Conservation (phyloP, 2,329 filamentous ascomycete genomes). For the Penicillium sp. region DNA sequence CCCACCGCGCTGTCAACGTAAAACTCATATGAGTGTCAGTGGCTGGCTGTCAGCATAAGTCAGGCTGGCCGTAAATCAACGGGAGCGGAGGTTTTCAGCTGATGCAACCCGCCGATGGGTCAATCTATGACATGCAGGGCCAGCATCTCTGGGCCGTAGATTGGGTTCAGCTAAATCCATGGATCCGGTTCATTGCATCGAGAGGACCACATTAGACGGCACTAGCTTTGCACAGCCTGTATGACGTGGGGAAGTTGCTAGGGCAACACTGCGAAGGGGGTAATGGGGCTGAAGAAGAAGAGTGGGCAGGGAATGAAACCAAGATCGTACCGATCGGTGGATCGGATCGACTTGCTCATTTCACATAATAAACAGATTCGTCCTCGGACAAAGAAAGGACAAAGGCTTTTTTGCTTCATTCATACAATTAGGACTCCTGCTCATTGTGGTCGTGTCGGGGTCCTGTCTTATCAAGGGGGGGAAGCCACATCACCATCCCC, state of each 20-base stretch:
- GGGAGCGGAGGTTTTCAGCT: not conserved
- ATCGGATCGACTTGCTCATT: slow-evolving; percentile 2
- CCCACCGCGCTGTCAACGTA: not conserved
- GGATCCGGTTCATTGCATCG: not conserved
- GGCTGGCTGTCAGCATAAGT: not conserved
- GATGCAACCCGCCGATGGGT: not conserved
- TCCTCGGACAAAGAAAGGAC: not conserved
- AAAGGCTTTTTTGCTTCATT: not conserved
- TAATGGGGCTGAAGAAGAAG: not conserved
- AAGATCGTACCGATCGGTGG: slow-evolving; percentile 12
- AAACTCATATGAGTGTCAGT: not conserved
- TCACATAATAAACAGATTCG: not conserved
- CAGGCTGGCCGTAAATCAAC: not conserved
- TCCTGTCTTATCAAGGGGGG: not conserved
- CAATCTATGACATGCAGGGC: slow-evolving; percentile 12
- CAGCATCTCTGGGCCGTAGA: not conserved
- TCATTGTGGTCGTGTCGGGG: not conserved
- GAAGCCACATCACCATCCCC: not conserved
- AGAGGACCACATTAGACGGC: not conserved
- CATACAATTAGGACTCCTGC: not conserved
- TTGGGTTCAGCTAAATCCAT: slow-evolving; percentile 20
- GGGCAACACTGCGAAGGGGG: slow-evolving; percentile 16
- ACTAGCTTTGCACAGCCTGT: slow-evolving; percentile 8
- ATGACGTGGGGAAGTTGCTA: slow-evolving; percentile 24
- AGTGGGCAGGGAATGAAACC: slow-evolving; percentile 12